Evolutionary conservation across 2,329 filamentous ascomycete genomes (phyloP), one percentile per base, ranked within the genome.

Genomic region (Arthrobotrys pseudoclavata): DNA sequence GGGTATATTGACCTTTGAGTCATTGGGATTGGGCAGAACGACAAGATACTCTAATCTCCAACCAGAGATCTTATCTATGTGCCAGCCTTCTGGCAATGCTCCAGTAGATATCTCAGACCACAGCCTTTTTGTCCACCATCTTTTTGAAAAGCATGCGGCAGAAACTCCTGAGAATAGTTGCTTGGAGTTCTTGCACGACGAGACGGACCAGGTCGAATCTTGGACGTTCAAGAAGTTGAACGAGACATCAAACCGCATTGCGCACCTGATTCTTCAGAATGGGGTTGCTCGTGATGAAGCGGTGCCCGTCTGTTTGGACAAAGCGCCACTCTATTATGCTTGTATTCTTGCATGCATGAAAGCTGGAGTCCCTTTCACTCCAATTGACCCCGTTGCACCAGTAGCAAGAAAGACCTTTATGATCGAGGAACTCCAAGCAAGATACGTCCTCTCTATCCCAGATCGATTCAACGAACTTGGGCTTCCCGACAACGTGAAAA

Each of bases 171-270:
- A 83, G 34, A 76, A 52, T 3, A 76, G 82, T 15, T 84, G 84
- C 3, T 81, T 86, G 5, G 84, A 85, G 42, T 86, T 84, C 67
- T 78, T 83, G 10, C 81, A 84, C 57, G 76, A 79, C 7, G 80
- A 82, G 20, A 66, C 37, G 57, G 83, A 82, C 13, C 53, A 74
- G 22, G 74, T 80, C 37, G 82, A 82, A 15, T 75, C 45, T n/a
- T 85, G 84, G 82, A 80, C 80, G 15, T 82, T 81, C 60, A 68
- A 66, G 34, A 61, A 69, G 24, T 53, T 82, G 7, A 81, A 82
- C 31, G 55, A 75, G 20, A 78, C 55, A 15, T 79, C 80, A 26
- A 82, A 82, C 34, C 72, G 76, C 45, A 76, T 82, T 60, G 80
- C 81, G 1, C 80, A 81, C 48, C 64, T 80, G 9, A 64, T 82